These are phyloP conservation scores for Fistulinella cinereoalba DNA, from an alignment of 1,284 basidiomycete genomes.

Conservation along the genomic window DNA sequence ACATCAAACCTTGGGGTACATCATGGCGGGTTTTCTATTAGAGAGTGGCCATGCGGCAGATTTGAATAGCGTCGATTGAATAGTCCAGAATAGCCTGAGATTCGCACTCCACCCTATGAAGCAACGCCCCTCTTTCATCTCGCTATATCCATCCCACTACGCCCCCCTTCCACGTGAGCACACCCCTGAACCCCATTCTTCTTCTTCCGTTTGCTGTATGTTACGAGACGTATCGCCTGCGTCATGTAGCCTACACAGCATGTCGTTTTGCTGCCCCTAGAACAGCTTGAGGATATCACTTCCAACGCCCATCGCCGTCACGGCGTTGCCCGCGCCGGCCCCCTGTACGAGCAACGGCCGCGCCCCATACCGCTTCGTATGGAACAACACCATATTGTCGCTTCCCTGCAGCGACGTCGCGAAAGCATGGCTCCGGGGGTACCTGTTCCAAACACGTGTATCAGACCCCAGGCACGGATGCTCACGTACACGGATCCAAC, in stretches of 20 bases:
- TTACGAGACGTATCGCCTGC: conserved; percentile 1
- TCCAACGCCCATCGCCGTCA: conserved; percentile 97
- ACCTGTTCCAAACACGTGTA: conserved; percentile 49
- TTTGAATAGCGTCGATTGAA: not conserved
- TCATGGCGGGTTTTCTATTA: conserved; percentile 1
- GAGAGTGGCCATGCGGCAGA: conserved; percentile 3
- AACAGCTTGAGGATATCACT: conserved; percentile 73
- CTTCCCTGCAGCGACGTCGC: conserved; percentile 93
- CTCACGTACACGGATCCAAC: not conserved
- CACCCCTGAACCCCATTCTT: no score
- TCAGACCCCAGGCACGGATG: conserved; percentile 3
- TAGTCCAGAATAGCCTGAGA: no score
- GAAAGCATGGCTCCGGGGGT: conserved; percentile 87
- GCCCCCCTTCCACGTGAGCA: no score
- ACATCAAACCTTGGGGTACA: not conserved
- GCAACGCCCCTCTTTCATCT: conserved; percentile 5
- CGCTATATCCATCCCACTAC: no score
- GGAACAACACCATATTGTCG: conserved; percentile 98
- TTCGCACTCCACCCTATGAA: not conserved
- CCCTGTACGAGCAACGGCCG: conserved; percentile 92
- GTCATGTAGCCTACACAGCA: conserved; percentile 12
- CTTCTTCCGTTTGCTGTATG: no score
- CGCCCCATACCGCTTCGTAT: conserved; percentile 84
- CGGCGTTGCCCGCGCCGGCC: conserved; percentile 92
- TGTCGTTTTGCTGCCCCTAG: conserved; percentile 13